Evolutionary conservation across 805 yeast species (phyloP).

Genomic region (Pichia eremophila): DNA sequence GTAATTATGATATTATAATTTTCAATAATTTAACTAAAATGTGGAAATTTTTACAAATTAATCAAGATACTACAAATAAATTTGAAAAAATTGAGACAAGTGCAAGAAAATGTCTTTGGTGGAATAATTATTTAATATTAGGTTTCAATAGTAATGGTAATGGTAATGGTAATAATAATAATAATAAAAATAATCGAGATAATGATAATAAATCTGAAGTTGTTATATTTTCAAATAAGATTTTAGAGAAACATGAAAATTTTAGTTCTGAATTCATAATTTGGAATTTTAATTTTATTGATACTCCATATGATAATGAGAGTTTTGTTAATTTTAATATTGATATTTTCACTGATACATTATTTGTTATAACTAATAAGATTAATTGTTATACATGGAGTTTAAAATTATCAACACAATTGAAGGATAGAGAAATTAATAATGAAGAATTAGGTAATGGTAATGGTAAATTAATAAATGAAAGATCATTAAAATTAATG

Average conservation of each 20-base stretch:
- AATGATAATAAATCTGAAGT: conserved; percentile 22
- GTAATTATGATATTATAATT: conserved; percentile 36
- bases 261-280: conserved; percentile 23
- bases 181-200: no score
- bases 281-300: conserved; percentile 27
- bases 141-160: conserved; percentile 16
- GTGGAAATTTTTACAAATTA: conserved; percentile 37
- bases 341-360: conserved; percentile 20
- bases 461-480: not conserved
- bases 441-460: conserved; percentile 2
- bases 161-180: conserved; percentile 7
- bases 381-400: conserved; percentile 29
- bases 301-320: conserved; percentile 17
- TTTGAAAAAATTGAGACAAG: conserved; percentile 22
- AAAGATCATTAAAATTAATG: not conserved
- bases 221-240: conserved; percentile 19
- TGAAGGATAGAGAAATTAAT: not conserved
- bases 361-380: conserved; percentile 24
- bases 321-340: conserved; percentile 22
- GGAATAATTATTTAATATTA: conserved; percentile 25
- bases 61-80: conserved; percentile 15
- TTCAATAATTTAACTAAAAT: conserved; percentile 31
- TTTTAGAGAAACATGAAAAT: conserved; percentile 15
- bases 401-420: conserved; percentile 6
- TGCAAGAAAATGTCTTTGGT: conserved; percentile 30